A percentile compares a stretch with the other conserved stretches of the same genome.
Conservation (phyloP, 495 filamentous ascomycete species). For the Penicillium canariense region DNA sequence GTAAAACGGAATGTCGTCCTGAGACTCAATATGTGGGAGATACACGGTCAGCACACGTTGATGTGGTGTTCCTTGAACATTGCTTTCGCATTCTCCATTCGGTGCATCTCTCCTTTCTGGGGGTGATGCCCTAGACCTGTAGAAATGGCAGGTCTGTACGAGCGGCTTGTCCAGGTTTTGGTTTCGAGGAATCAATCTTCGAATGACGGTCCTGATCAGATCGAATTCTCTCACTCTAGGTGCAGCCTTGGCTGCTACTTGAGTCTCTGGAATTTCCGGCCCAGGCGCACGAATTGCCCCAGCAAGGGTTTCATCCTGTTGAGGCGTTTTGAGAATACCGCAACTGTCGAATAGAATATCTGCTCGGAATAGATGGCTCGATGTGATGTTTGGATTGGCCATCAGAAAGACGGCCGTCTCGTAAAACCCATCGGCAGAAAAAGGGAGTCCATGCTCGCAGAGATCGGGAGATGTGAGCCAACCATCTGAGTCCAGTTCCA, state of each 20-base stretch:
- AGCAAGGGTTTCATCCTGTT: slow-evolving; percentile 25
- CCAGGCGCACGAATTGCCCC: slow-evolving; percentile 1
- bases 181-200: slow-evolving; percentile 79
- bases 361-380: slow-evolving; percentile 77
- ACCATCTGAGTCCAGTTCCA: slow-evolving; percentile 15
- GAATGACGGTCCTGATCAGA: slow-evolving; percentile 60
- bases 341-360: slow-evolving; percentile 69
- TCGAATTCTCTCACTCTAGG: slow-evolving; percentile 49
- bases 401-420: slow-evolving; percentile 70
- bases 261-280: neutral
- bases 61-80: neutral
- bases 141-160: slow-evolving; percentile 79
- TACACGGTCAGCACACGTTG: slow-evolving; percentile 66
- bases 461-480: slow-evolving; percentile 40
- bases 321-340: slow-evolving; percentile 31
- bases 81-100: slow-evolving; percentile 11
- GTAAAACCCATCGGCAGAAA: slow-evolving; percentile 57
- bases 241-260: slow-evolving; percentile 22
- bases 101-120: neutral
- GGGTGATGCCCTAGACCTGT: slow-evolving; percentile 22
- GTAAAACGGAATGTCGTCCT: slow-evolving; percentile 75
- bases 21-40: slow-evolving; percentile 63
- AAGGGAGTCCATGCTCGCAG: slow-evolving; percentile 35
- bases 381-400: slow-evolving; percentile 83
- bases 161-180: slow-evolving; percentile 67